Evolutionary conservation across 2,329 filamentous ascomycete species (phyloP).

Genomic region (Leptographium radiaticola): DNA sequence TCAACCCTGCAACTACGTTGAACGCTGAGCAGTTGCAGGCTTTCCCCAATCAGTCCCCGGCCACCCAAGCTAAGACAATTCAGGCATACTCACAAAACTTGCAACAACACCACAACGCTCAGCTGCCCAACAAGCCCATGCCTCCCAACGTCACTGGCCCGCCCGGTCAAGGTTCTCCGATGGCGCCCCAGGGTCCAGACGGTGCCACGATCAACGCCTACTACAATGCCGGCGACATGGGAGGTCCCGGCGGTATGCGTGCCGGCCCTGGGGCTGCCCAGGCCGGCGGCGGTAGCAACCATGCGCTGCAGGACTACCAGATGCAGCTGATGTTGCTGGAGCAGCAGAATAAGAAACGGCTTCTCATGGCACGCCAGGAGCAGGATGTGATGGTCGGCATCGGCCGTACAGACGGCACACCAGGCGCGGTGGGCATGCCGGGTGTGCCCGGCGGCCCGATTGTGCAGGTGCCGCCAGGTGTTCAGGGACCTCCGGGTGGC

Average conservation of each 20-base stretch:
- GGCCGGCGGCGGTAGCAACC: constrained; percentile 49
- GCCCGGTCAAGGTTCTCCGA: constrained; percentile 65
- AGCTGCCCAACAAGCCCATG: constrained; percentile 73
- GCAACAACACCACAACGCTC: constrained; percentile 66
- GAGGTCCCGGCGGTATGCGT: constrained; percentile 45
- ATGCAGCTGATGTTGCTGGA: constrained; percentile 77
- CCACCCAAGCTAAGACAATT: constrained; percentile 68
- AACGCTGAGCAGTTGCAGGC: constrained; percentile 63
- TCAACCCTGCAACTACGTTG: constrained; percentile 56
- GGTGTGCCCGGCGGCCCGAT: constrained; percentile 3
- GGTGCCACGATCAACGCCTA: constrained; percentile 40
- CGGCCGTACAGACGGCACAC: constrained; percentile 2
- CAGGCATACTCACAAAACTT: constrained; percentile 78
- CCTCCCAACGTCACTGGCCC: constrained; percentile 59
- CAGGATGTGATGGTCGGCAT: constrained; percentile 51
- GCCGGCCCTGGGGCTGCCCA: constrained; percentile 33
- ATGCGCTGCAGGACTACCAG: constrained; percentile 76
- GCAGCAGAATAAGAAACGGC: constrained; percentile 75
- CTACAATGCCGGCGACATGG: constrained; percentile 53
- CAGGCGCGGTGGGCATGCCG: neutral
- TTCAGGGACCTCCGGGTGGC: constrained; percentile 11
- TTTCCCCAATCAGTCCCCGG: constrained; percentile 38
- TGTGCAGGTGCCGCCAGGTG: neutral
- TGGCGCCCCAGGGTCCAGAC: constrained; percentile 65
- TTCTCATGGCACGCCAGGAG: constrained; percentile 72